phyloP scores from a whole-genome alignment of 768 basidiomycete genomes.

The Mycena galopus region DNA sequence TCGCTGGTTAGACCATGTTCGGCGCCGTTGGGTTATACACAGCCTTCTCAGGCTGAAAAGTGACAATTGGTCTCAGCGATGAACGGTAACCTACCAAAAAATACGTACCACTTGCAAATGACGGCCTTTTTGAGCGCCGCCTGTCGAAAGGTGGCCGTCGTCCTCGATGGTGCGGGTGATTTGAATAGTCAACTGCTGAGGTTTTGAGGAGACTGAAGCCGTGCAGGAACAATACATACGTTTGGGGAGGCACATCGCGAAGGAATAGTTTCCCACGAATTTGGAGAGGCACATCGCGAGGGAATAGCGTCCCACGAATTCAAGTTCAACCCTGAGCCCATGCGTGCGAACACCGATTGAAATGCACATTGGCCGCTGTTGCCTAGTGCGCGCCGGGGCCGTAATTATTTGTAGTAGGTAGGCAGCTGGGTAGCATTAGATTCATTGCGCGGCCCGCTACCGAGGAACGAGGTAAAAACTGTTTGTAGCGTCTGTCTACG shows the following conservation, averaged over 20 bases:
- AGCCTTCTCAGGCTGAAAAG: slow-evolving; percentile 13
- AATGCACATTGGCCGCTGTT: too few species aligned
- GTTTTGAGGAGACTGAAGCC: not conserved
- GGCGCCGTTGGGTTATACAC: slow-evolving; percentile 12
- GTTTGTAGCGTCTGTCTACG: too few species aligned
- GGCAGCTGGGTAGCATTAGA: too few species aligned
- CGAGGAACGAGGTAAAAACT: too few species aligned
- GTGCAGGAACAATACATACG: not conserved
- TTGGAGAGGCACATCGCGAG: too few species aligned
- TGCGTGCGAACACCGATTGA: too few species aligned
- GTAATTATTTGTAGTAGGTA: too few species aligned
- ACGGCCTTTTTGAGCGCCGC: not conserved
- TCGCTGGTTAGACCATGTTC: not conserved
- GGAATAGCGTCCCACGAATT: slow-evolving; percentile 21
- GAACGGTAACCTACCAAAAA: not conserved
- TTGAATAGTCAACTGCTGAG: slow-evolving; percentile 12
- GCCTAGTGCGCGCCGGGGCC: too few species aligned
- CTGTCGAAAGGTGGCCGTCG: not conserved
- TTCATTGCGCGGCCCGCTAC: too few species aligned
- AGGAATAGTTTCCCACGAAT: too few species aligned
- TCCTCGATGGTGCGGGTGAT: slow-evolving; percentile 12
- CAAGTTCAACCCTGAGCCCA: too few species aligned
- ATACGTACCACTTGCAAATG: slow-evolving; percentile 17
- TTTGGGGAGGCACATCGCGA: too few species aligned
- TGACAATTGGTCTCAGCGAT: not conserved